Percentiles rank a stretch among this genome's conserved stretches.
Evolutionary conservation across 1,139 yeast species (phyloP).

Genomic region (Yamadazyma triangularis): DNA sequence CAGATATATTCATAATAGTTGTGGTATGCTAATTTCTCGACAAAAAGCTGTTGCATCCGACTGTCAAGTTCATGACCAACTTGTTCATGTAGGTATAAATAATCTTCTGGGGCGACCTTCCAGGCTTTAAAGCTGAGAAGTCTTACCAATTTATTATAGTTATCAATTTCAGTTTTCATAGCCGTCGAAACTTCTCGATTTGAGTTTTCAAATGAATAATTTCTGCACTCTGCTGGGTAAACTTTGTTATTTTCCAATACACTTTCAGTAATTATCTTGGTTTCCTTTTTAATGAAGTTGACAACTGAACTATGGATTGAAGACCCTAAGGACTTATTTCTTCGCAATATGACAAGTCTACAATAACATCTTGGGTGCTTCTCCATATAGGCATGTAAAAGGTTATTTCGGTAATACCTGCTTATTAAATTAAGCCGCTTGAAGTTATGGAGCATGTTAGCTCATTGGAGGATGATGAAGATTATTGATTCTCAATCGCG

Average conservation of each 20-base stretch:
- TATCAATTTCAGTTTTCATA: slow-evolving; percentile 22
- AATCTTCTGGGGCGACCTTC: slow-evolving; percentile 25
- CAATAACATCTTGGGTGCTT: too few relatives aligned
- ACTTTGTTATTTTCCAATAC: neutral
- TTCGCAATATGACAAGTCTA: too few relatives aligned
- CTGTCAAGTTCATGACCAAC: slow-evolving; percentile 17
- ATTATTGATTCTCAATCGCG: too few relatives aligned
- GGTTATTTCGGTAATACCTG: too few relatives aligned
- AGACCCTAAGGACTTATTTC: too few relatives aligned
- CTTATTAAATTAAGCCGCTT: too few relatives aligned
- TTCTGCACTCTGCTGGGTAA: too few relatives aligned
- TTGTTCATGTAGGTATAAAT: slow-evolving; percentile 19
- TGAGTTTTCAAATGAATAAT: slow-evolving; percentile 2
- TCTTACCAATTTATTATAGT: slow-evolving; percentile 24
- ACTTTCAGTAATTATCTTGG: slow-evolving; percentile 6
- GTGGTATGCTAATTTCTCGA: slow-evolving; percentile 29
- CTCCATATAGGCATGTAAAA: too few relatives aligned
- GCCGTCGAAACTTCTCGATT: slow-evolving; percentile 3
- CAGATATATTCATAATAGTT: slow-evolving; percentile 27
- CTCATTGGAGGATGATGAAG: neutral
- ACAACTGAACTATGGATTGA: slow-evolving; percentile 8
- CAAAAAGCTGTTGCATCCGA: slow-evolving; percentile 17
- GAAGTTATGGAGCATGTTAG: slow-evolving; percentile 1
- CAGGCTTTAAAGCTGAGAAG: slow-evolving; percentile 31
- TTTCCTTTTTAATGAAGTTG: slow-evolving; percentile 15